Evolutionary conservation across 768 basidiomycete species (phyloP), one percentile per base, ranked within the genome.

Genomic region (Lyophyllum decastes): DNA sequence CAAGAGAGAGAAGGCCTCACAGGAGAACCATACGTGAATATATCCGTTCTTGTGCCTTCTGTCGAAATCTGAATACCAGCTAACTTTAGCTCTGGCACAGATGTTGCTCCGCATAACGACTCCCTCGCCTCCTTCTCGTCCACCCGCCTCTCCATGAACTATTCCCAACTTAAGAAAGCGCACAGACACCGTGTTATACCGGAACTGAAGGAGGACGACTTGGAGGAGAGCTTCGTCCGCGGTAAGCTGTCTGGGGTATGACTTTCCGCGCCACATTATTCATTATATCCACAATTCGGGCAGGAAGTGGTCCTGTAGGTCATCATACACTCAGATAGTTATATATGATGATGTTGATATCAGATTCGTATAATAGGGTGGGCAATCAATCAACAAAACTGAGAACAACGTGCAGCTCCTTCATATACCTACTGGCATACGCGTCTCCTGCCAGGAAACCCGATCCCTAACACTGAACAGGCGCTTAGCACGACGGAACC

Each of bases 381-480:
- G 95, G n/a, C 95, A 98, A 79, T 94, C 93, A 25, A 88, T 96
- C 69, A 96, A 98, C 79, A 98, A 97, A 77, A 94, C 92, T 58
- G 83, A 89, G 77, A 87, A 95, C 72, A 90, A 92, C 67, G 94
- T 96, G 25, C 93, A 94, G 68, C 78, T 98, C 26, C 74, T 93
- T 40, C 95, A 98, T 70, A 89, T 86, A 63, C 94, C 95, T 2
- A 93, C 92, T 19, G 92, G 94, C 5, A 79, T 95, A 50, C 86
- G 95, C 38, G 90, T 96, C 14, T 77, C 84, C 3, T 94, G 92
- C 67, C 95, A 98, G 71, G 87, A 92, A 66, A 95, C 94, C 6
- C 88, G 95, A 45, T 95, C 93, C 2, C 73, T 95, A 46, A 76
- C 83, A 27, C 80, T 86, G 62, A 98, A 98, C 67, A 78, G 95